Conservation (phyloP, 768 basidiomycete species). For the Suillus weaverae region DNA sequence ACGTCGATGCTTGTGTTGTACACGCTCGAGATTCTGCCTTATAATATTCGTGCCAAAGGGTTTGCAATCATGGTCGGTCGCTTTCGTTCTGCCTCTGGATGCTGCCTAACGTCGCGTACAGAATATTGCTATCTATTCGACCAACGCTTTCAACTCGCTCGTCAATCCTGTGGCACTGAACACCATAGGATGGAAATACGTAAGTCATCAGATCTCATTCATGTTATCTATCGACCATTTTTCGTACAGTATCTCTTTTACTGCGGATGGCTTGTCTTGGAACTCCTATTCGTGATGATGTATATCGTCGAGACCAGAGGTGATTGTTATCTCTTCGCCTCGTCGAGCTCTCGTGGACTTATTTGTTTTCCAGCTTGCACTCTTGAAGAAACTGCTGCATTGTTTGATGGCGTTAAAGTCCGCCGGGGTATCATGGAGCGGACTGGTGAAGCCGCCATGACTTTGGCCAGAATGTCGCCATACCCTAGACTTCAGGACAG, state of each 20-base stretch:
- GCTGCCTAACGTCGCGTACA: slow-evolving; percentile 20
- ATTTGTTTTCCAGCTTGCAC: slow-evolving; percentile 46
- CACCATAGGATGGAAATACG: slow-evolving; percentile 51
- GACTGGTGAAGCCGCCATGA: slow-evolving; percentile 51
- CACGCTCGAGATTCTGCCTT: slow-evolving; percentile 79
- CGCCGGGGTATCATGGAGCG: slow-evolving; percentile 44
- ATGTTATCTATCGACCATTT: background rate
- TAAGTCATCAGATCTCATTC: slow-evolving; percentile 8
- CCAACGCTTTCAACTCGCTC: slow-evolving; percentile 78
- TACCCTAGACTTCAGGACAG: background rate
- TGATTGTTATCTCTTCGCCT: slow-evolving; percentile 22
- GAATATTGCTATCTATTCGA: slow-evolving; percentile 64
- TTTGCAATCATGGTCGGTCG: slow-evolving; percentile 69
- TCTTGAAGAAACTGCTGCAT: slow-evolving; percentile 69
- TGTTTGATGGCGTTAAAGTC: slow-evolving; percentile 57
- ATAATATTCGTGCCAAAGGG: slow-evolving; percentile 76
- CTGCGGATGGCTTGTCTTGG: slow-evolving; percentile 65
- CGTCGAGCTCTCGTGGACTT: slow-evolving; percentile 13
- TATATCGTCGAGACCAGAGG: slow-evolving; percentile 68
- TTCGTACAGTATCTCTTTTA: slow-evolving; percentile 50
- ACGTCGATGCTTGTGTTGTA: slow-evolving; percentile 69
- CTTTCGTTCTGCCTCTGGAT: background rate
- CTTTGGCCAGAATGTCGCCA: slow-evolving; percentile 14
- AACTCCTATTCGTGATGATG: slow-evolving; percentile 54
- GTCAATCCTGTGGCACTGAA: slow-evolving; percentile 75